phyloP scores from a whole-genome alignment of 2,329 filamentous ascomycete species.

The Thielaviopsis musarum region DNA sequence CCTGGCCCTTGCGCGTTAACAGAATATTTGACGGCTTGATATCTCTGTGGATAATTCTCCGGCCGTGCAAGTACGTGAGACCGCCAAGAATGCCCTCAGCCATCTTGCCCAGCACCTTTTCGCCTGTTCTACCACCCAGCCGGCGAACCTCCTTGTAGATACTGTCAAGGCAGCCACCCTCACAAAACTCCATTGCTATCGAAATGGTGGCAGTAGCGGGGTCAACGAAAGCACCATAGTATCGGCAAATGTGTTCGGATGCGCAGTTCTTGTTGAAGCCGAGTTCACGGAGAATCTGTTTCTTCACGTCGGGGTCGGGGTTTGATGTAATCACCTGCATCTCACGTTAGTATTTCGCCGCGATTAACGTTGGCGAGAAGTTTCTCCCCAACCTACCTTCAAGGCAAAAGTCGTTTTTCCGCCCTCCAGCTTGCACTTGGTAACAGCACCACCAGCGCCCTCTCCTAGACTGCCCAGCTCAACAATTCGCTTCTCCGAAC shows the following conservation, averaged over 20 bases:
- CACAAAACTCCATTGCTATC: slow-evolving; percentile 98
- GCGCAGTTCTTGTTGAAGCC: slow-evolving; percentile 97
- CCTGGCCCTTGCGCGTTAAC: slow-evolving; percentile 76
- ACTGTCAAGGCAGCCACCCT: slow-evolving; percentile 87
- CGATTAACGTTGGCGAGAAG: not conserved
- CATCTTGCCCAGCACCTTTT: slow-evolving; percentile 94
- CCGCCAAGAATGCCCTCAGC: slow-evolving; percentile 89
- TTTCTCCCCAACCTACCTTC: slow-evolving; percentile 48
- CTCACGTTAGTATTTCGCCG: not conserved
- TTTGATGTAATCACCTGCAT: slow-evolving; percentile 88
- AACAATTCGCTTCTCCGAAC: slow-evolving; percentile 69
- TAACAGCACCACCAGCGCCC: slow-evolving; percentile 90
- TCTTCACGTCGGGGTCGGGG: slow-evolving; percentile 93
- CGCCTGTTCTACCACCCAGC: slow-evolving; percentile 81
- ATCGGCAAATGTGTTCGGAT: slow-evolving; percentile 89
- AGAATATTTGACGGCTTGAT: slow-evolving; percentile 98
- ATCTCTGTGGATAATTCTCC: slow-evolving; percentile 96
- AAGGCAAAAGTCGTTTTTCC: slow-evolving; percentile 91
- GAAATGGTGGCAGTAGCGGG: slow-evolving; percentile 92
- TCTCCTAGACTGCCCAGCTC: slow-evolving; percentile 85
- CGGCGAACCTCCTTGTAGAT: slow-evolving; percentile 97
- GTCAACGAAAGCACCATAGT: slow-evolving; percentile 94
- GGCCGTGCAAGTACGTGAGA: slow-evolving; percentile 82
- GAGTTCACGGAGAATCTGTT: slow-evolving; percentile 90
- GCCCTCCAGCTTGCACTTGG: slow-evolving; percentile 71